These are phyloP conservation scores for Juglanconis juglandina DNA, from an alignment of 2,329 filamentous ascomycete species.

Conservation along the genomic window DNA sequence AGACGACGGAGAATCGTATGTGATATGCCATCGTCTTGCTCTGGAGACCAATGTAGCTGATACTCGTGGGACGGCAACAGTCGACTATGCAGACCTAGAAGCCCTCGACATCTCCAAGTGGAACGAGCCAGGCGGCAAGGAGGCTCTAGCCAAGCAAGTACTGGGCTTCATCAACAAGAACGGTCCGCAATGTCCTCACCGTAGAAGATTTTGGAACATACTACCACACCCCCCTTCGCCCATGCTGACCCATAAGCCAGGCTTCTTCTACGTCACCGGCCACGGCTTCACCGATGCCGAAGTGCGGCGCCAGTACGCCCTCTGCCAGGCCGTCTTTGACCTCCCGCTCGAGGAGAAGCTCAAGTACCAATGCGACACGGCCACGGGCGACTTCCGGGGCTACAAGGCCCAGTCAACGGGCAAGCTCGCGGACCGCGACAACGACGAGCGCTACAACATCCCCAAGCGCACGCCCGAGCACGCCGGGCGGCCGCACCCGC, in stretches of 20 bases:
- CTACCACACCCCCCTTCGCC: too few species aligned
- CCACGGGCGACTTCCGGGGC: conserved; percentile 27
- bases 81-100: conserved; percentile 24
- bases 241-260: conserved; percentile 8
- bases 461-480: conserved; percentile 25
- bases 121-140: conserved; percentile 21
- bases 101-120: conserved; percentile 25
- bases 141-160: conserved; percentile 22
- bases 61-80: conserved; percentile 3
- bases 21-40: background rate
- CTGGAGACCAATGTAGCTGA: background rate
- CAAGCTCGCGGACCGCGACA: conserved; percentile 21
- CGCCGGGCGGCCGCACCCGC: conserved; percentile 20
- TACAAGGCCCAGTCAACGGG: conserved; percentile 24
- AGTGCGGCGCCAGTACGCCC: conserved; percentile 9
- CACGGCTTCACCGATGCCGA: conserved; percentile 16
- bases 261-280: conserved; percentile 26
- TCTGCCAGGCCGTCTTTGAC: conserved; percentile 14
- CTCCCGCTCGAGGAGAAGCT: conserved; percentile 17
- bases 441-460: conserved; percentile 26
- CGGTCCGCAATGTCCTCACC: conserved; percentile 6
- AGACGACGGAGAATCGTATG: conserved; percentile 21
- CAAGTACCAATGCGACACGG: conserved; percentile 25
- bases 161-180: conserved; percentile 25
- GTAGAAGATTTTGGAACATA: too few species aligned